Conservation (phyloP, 2,329 filamentous ascomycete genomes). For the Pseudocercospora cruenta region DNA sequence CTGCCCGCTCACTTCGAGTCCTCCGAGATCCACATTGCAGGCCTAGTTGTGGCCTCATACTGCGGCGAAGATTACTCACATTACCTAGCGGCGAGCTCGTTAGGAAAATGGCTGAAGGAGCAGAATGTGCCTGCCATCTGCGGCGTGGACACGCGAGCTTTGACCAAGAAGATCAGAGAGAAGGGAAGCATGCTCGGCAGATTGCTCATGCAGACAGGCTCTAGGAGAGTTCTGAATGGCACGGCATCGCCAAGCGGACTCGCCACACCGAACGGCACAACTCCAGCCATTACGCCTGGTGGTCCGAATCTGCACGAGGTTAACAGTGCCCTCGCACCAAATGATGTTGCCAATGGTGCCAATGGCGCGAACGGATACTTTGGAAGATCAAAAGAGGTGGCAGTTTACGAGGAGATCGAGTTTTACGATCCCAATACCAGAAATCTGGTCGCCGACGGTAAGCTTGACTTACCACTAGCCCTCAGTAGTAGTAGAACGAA, state of each 20-base stretch:
- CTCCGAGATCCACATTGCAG: slow-evolving; percentile 88
- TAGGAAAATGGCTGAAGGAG: slow-evolving; percentile 95
- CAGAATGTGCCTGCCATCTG: slow-evolving; percentile 92
- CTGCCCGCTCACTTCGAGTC: slow-evolving; percentile 94
- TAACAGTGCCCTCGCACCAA: slow-evolving; percentile 28
- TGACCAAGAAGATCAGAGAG: slow-evolving; percentile 92
- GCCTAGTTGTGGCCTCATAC: slow-evolving; percentile 88
- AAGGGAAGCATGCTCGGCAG: slow-evolving; percentile 96
- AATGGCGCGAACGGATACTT: slow-evolving; percentile 41
- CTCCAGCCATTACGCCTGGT: slow-evolving; percentile 47
- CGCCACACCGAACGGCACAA: slow-evolving; percentile 36
- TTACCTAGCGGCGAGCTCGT: slow-evolving; percentile 84
- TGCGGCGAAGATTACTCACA: slow-evolving; percentile 95
- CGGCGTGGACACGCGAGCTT: slow-evolving; percentile 86
- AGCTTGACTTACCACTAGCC: slow-evolving; percentile 46
- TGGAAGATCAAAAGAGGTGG: slow-evolving; percentile 37
- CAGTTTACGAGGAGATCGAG: slow-evolving; percentile 73
- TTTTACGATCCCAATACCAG: slow-evolving; percentile 92
- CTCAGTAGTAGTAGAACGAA: slow-evolving; percentile 31
- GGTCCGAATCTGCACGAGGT: slow-evolving; percentile 34
- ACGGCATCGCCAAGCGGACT: slow-evolving; percentile 29
- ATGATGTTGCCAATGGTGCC: slow-evolving; percentile 40
- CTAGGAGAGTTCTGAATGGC: slow-evolving; percentile 43
- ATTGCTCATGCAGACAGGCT: slow-evolving; percentile 72
- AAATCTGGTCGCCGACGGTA: slow-evolving; percentile 94